Conservation (phyloP, 345 rosid species). For the Linum usitatissimum region DNA sequence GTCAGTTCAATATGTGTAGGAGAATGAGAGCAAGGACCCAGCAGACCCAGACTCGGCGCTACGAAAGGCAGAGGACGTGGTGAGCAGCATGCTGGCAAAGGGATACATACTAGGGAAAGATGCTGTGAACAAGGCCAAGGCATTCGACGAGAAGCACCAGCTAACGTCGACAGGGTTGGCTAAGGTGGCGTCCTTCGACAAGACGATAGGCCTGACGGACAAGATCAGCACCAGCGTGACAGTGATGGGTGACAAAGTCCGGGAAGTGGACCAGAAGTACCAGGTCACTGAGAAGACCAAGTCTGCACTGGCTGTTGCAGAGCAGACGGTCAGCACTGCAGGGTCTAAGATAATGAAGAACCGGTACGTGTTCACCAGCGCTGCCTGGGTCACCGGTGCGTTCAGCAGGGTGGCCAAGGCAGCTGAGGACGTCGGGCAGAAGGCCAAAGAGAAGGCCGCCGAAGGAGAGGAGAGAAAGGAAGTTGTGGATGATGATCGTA, state of each 20-base stretch:
- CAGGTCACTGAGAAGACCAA: conserved; percentile 32
- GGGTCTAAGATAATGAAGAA: conserved; percentile 33
- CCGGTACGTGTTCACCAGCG: conserved; percentile 28
- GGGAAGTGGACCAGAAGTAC: conserved; percentile 30
- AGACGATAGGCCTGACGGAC: conserved; percentile 30
- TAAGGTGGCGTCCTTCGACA: conserved; percentile 30
- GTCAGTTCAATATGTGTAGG: not conserved
- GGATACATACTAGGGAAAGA: conserved; percentile 48
- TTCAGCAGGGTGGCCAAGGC: conserved; percentile 28
- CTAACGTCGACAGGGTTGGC: conserved; percentile 36
- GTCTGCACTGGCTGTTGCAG: conserved; percentile 28
- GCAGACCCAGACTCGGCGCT: conserved; percentile 15
- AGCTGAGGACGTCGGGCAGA: conserved; percentile 28
- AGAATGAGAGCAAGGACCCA: not conserved
- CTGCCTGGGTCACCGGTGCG: conserved; percentile 35
- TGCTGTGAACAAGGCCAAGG: conserved; percentile 33
- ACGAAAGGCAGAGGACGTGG: conserved; percentile 43
- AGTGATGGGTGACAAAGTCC: conserved; percentile 33
- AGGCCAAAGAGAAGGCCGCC: conserved; percentile 35
- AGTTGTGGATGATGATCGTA: not conserved
- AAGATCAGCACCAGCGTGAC: conserved; percentile 29
- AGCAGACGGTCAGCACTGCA: conserved; percentile 33
- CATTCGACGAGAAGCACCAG: conserved; percentile 38
- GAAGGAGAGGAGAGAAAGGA: conserved; percentile 30
- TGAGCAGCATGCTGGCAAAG: conserved; percentile 46